Evolutionary conservation across 2,329 filamentous ascomycete species (phyloP).

Genomic region (Ophiostoma fasciatum): DNA sequence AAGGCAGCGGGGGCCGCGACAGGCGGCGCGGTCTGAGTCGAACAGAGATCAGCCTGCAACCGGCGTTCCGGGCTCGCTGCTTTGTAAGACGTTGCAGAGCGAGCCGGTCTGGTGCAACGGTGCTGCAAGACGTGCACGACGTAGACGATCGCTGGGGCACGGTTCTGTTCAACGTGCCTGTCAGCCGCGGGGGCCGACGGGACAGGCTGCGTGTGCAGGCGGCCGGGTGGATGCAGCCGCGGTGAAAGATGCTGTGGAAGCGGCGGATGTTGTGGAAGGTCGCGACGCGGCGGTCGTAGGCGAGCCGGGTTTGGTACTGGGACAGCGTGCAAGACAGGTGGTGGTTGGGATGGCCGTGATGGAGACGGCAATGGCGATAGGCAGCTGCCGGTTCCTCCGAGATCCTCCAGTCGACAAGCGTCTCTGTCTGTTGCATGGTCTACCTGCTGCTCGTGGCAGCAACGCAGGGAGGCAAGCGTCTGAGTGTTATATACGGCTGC

Average conservation of each 20-base stretch:
- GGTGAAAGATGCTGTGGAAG: not conserved
- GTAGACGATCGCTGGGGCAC: not conserved
- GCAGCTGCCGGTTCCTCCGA: constrained; percentile 2
- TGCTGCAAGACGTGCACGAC: not conserved
- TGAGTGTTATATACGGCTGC: no score
- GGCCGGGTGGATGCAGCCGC: not conserved
- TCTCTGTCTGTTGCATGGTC: constrained; percentile 7
- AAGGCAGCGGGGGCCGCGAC: constrained; percentile 6
- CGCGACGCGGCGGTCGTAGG: not conserved
- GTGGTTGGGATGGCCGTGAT: not conserved
- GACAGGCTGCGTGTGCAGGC: not conserved
- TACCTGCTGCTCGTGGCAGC: not conserved
- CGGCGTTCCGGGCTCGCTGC: constrained; percentile 5
- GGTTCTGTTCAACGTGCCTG: not conserved
- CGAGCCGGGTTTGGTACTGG: not conserved
- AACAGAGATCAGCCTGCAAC: constrained; percentile 7
- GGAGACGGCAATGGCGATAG: not conserved
- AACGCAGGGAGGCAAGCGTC: no score
- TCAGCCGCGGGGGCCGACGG: not conserved
- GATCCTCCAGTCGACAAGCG: constrained; percentile 5
- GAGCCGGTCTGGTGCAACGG: constrained; percentile 2
- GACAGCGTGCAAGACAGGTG: no score
- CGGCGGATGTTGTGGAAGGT: not conserved
- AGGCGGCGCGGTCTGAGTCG: constrained; percentile 4
- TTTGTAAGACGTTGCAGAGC: constrained; percentile 9